Evolutionary conservation across 2,329 filamentous ascomycete species (phyloP), one percentile per base, ranked within the genome.

Genomic region (Tolypocladium inflatum): DNA sequence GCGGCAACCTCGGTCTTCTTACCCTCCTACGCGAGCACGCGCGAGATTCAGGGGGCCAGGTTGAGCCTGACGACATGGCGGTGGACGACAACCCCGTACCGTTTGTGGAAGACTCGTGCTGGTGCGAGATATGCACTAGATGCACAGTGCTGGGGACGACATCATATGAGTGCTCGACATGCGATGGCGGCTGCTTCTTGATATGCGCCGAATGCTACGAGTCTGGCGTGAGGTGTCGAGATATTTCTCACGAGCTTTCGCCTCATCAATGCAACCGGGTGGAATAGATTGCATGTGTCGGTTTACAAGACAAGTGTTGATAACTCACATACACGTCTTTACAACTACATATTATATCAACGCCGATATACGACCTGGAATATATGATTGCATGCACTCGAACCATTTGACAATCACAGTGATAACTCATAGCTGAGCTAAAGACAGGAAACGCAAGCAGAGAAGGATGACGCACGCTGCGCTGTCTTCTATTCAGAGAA

Each of bases 91-190:
- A 19, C 10, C 26, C 39, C 2, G 23, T 52, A 21, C 26, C 10
- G 33, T 59, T 59, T 30, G 30, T 51, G 0, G 33, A 38, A 6
- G 26, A 54, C 2, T 51, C 38, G 2, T 60, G 57, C 39, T 61
- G 59, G 61, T 63, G 62, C 53, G 55, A 61, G 41, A 37, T 61
- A 4, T 64, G 62, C 23, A 61, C 58, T 3, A 52, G 59, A 2
- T 60, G 61, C 42, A 62, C 35, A n/a, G 55, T 42, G 21, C 33
- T 39, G 19, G 37, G 15, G 23, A 58, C 39, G 15, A 53, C 21
- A 15, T 58, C 54, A 1, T 59, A 52, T 15, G 50, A 59, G 30
- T 63, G 62, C 30, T 26, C 48, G 7, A 55, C 51, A 1, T 63
- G 62, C 39, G 56, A 64, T 37, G 57, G 41, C 5, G 61, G 60